A percentile compares a stretch with the other conserved stretches of the same genome.
Conservation (phyloP, 331 rosid genomes). For the Arachis monticola region DNA sequence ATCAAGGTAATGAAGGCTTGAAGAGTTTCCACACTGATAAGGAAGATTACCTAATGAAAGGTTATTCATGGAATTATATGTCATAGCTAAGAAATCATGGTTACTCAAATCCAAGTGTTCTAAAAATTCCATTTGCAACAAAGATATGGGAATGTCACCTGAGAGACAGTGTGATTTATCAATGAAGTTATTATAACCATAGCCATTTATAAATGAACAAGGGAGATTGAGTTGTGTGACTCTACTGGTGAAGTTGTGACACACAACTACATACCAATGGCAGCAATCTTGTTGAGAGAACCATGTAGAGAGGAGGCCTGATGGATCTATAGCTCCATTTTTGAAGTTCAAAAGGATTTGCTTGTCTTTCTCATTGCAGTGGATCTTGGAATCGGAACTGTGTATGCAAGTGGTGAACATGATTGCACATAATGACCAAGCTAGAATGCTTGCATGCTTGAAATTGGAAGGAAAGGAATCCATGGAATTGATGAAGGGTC, state of each 20-base stretch:
- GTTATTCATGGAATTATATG: neutral
- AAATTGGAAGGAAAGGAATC: neutral
- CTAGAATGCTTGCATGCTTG: neutral
- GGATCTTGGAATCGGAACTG: too few species aligned
- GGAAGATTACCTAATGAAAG: too few species aligned
- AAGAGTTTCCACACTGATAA: neutral
- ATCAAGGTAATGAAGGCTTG: neutral
- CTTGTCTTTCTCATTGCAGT: conserved; percentile 35
- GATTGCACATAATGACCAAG: neutral
- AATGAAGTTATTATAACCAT: neutral
- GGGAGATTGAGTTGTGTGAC: conserved; percentile 8
- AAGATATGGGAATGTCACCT: conserved; percentile 15
- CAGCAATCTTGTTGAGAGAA: conserved; percentile 34
- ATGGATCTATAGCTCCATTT: conserved; percentile 23
- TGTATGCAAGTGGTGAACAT: neutral
- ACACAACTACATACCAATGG: conserved; percentile 1
- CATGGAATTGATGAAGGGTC: neutral
- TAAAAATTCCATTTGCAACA: neutral
- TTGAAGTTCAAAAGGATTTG: conserved; percentile 31
- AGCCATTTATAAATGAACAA: neutral
- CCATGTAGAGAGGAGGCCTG: conserved; percentile 31
- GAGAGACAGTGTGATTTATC: conserved; percentile 8
- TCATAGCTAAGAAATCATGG: neutral
- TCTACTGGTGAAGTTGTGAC: neutral
- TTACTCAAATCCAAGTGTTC: neutral